Conservation (phyloP, 192 early-diverging fungal species). For the Haplosporangium gracile region DNA sequence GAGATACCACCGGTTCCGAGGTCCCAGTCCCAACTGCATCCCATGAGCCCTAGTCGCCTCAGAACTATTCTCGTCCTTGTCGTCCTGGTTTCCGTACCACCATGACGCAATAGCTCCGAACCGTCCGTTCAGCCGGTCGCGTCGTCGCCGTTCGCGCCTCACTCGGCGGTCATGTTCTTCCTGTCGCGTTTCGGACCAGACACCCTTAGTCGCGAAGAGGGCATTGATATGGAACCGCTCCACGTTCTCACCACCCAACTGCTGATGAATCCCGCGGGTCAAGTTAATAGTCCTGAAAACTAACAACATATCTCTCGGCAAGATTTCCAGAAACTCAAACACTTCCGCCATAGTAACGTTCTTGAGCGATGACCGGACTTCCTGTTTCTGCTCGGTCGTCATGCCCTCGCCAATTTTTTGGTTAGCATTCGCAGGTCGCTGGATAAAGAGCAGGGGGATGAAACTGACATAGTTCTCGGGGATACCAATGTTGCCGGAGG, state of each 20-base stretch:
- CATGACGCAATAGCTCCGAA: conserved; percentile 37
- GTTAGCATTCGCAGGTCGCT: conserved; percentile 49
- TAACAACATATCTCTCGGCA: conserved; percentile 68
- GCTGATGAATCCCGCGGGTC: conserved; percentile 62
- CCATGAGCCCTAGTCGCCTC: conserved; percentile 39
- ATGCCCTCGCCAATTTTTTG: conserved; percentile 59
- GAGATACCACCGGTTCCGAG: conserved; percentile 58
- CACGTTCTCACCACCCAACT: conserved; percentile 62
- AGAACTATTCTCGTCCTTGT: conserved; percentile 41
- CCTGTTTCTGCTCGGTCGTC: conserved; percentile 40
- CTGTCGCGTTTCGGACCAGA: conserved; percentile 63
- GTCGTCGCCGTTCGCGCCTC: conserved; percentile 35
- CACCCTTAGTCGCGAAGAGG: conserved; percentile 56
- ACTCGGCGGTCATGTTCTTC: conserved; percentile 39
- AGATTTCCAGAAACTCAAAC: conserved; percentile 63
- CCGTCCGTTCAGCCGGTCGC: conserved; percentile 24
- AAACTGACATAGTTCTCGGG: conserved; percentile 52
- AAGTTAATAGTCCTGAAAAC: conserved; percentile 66
- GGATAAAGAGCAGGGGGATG: conserved; percentile 65
- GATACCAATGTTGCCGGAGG: conserved; percentile 48
- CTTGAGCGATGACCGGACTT: conserved; percentile 48
- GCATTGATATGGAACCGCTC: conserved; percentile 65
- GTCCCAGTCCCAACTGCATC: conserved; percentile 44
- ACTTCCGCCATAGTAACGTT: conserved; percentile 64
- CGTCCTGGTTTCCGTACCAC: conserved; percentile 41